These are phyloP conservation scores for Trichoderma afroharzianum DNA, from an alignment of 2,329 filamentous ascomycete genomes.

Conservation along the genomic window DNA sequence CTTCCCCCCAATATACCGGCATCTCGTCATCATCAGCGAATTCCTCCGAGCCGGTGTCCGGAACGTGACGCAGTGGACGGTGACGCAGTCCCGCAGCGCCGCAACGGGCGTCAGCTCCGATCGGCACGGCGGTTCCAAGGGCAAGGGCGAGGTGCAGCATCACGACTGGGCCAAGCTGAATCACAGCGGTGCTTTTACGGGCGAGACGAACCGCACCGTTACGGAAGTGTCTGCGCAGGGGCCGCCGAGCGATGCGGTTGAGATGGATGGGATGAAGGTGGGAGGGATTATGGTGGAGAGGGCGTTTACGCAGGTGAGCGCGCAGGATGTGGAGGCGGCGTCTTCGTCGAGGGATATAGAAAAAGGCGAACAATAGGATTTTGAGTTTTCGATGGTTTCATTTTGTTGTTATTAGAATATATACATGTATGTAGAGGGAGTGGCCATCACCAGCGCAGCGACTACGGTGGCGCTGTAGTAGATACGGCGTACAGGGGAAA, in stretches of 20 bases:
- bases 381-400: neutral
- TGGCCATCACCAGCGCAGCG: neutral
- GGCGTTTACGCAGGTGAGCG: constrained; percentile 14
- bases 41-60: neutral
- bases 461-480: neutral
- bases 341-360: neutral
- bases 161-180: constrained; percentile 11
- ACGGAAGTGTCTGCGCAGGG: constrained; percentile 6
- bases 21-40: neutral
- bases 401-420: neutral
- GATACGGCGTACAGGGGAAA: neutral
- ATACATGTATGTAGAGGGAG: neutral
- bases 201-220: neutral
- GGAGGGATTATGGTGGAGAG: constrained; percentile 14
- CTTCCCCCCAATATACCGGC: constrained; percentile 14
- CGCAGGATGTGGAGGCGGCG: neutral
- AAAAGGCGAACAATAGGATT: neutral
- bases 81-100: neutral
- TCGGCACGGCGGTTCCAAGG: neutral
- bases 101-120: neutral
- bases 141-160: neutral
- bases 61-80: neutral
- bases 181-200: neutral
- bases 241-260: neutral
- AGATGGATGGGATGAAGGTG: neutral